A percentile compares a stretch with the other conserved stretches of the same genome.
Conservation (phyloP, 805 yeast species). For the Peterozyma toletana region DNA sequence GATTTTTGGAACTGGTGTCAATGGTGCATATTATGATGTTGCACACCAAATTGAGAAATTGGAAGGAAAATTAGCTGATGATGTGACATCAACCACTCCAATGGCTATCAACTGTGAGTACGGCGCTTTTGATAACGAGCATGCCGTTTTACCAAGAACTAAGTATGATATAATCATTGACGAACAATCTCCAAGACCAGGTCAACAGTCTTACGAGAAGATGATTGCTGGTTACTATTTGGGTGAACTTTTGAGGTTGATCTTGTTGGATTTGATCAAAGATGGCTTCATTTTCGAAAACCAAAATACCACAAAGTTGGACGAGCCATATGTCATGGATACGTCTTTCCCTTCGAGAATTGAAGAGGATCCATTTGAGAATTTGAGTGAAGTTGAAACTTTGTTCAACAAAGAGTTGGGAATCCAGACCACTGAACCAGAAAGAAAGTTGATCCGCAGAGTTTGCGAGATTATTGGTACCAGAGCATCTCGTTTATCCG, state of each 20-base stretch:
- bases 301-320: constrained; percentile 61
- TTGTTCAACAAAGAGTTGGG: constrained; percentile 54
- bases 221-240: constrained; percentile 96
- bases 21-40: constrained; percentile 91
- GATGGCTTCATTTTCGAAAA: constrained; percentile 60
- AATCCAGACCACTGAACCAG: constrained; percentile 63
- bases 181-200: constrained; percentile 86
- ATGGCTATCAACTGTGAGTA: constrained; percentile 99
- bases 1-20: constrained; percentile 97
- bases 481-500: constrained; percentile 86
- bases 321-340: constrained; percentile 68
- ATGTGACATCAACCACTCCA: constrained; percentile 53
- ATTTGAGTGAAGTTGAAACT: constrained; percentile 65
- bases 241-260: constrained; percentile 85
- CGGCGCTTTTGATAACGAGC: constrained; percentile 96
- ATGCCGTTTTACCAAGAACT: constrained; percentile 76
- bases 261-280: constrained; percentile 62
- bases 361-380: constrained; percentile 86
- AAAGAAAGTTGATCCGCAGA: constrained; percentile 76
- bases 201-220: constrained; percentile 93
- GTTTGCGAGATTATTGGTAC: constrained; percentile 84
- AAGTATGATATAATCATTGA: constrained; percentile 80
- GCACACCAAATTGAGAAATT: constrained; percentile 77
- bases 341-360: constrained; percentile 82
- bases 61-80: constrained; percentile 62